phyloP scores from a whole-genome alignment of 139 green algal genomes.

The Haematococcus sp. region DNA sequence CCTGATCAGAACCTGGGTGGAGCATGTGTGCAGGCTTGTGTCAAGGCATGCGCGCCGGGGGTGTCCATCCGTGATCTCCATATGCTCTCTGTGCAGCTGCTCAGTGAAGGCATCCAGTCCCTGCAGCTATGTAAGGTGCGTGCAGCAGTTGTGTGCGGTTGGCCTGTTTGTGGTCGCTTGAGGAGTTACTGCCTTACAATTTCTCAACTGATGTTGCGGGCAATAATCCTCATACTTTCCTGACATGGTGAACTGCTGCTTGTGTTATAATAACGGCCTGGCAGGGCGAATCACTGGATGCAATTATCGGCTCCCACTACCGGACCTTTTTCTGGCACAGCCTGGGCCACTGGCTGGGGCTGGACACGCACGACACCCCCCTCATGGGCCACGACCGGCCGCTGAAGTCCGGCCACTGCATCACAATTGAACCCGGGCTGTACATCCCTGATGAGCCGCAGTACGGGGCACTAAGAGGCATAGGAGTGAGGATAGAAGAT shows the following conservation, averaged over 20 bases:
- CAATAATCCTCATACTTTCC: no score
- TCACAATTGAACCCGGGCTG: slow-evolving; percentile 84
- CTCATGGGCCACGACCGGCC: slow-evolving; percentile 52
- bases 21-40: slow-evolving; percentile 26
- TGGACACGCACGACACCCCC: slow-evolving; percentile 80
- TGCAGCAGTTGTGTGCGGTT: no score
- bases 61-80: slow-evolving; percentile 53
- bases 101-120: background rate
- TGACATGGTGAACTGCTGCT: no score
- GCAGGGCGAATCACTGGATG: no score
- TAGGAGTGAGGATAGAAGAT: slow-evolving; percentile 81
- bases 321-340: no score
- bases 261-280: no score
- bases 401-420: slow-evolving; percentile 48
- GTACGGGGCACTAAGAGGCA: slow-evolving; percentile 51
- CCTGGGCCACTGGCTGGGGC: slow-evolving; percentile 62
- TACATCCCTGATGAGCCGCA: slow-evolving; percentile 73
- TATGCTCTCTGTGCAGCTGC: slow-evolving; percentile 11
- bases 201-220: no score
- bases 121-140: background rate
- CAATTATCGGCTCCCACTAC: no score
- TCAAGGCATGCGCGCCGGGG: slow-evolving; percentile 50
- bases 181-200: no score
- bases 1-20: no score
- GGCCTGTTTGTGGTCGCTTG: no score